Evolutionary conservation across 1,284 basidiomycete genomes (phyloP), one percentile per base, ranked within the genome.

Genomic region (Pseudozyma hubeiensis): DNA sequence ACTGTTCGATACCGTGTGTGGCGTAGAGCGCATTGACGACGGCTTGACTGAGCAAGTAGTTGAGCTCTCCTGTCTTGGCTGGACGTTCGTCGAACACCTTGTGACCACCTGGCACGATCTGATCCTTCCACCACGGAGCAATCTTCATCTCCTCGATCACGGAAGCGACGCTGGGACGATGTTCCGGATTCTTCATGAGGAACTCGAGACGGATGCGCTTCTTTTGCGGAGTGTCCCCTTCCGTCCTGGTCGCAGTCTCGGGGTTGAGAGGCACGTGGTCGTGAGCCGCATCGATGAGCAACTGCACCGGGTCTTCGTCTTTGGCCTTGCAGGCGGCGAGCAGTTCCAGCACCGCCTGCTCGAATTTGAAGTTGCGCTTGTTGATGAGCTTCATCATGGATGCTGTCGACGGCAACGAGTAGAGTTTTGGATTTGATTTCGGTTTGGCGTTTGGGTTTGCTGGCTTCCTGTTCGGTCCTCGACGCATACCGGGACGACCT

Each of bases 1-100:
- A 85, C 2, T 88, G 86, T 3, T 85, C 85, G 35, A 95, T 93
- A 34, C 88, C 88, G 58, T 91, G 87, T 0, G 91, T 88, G n/a
- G 87, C 84, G 48, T 84, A 80, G 29, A 95, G 84, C 0, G 92
- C 91, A 58, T 88, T 84, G 40, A 81, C 79, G 40, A 94, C 88
- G 3, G 86, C 85, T 9, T 86, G 74, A 6, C 62, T 64, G 3
- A 84, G 69, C 5, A 65, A 51, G 34, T 78, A 78, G 17, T 79
- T 65, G 24, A 78, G 69, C 47, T 75, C 53, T 5, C 68, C 74
- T 29, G 59, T 77, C 50, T 65, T 57, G 16, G 78, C 69, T 7
- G 64, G 44, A 1, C 81, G 64, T 29, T 71, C 69, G 7, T 77
- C 70, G 30, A 83, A 71, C 14, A 77, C 78, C 47, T 73, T 75